Evolutionary conservation across 306 rosid genomes (phyloP).

Genomic region (Quercus robur): DNA sequence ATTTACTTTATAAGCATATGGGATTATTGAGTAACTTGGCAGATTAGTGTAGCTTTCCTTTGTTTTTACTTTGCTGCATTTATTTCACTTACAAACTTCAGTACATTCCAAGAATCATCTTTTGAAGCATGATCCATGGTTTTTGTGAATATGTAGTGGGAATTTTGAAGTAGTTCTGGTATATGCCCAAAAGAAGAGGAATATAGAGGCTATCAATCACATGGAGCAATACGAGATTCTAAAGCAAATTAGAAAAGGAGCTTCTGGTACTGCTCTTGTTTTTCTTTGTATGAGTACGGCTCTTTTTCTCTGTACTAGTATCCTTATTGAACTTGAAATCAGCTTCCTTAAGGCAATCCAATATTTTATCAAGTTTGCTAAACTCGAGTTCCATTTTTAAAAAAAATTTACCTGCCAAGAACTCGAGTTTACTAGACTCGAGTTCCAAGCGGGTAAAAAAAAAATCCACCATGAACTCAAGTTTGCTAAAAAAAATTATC

Average conservation of each 20-base stretch:
- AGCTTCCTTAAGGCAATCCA: too few relatives aligned
- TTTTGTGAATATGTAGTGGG: not conserved
- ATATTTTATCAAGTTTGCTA: too few relatives aligned
- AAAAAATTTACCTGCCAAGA: too few relatives aligned
- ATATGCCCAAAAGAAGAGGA: conserved; percentile 33
- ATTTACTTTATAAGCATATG: conserved; percentile 15
- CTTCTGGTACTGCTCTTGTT: conserved; percentile 96
- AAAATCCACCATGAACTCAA: too few relatives aligned
- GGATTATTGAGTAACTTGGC: conserved; percentile 29
- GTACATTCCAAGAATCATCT: conserved; percentile 4
- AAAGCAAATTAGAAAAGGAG: conserved; percentile 99
- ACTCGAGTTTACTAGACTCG: too few relatives aligned
- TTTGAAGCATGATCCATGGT: not conserved
- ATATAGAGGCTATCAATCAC: conserved; percentile 14
- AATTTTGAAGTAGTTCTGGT: conserved; percentile 13
- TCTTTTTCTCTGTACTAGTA: too few relatives aligned
- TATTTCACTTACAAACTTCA: conserved; percentile 10
- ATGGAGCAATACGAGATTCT: conserved; percentile 97
- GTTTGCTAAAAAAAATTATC: too few relatives aligned
- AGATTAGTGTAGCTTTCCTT: conserved; percentile 24
- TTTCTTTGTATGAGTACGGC: too few relatives aligned
- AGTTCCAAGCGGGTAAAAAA: too few relatives aligned
- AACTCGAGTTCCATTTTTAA: too few relatives aligned
- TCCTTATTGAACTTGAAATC: too few relatives aligned
- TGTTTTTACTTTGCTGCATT: conserved; percentile 6